Evolutionary conservation across 2,329 filamentous ascomycete genomes (phyloP), one percentile per base, ranked within the genome.

Genomic region (Capronia coronata): DNA sequence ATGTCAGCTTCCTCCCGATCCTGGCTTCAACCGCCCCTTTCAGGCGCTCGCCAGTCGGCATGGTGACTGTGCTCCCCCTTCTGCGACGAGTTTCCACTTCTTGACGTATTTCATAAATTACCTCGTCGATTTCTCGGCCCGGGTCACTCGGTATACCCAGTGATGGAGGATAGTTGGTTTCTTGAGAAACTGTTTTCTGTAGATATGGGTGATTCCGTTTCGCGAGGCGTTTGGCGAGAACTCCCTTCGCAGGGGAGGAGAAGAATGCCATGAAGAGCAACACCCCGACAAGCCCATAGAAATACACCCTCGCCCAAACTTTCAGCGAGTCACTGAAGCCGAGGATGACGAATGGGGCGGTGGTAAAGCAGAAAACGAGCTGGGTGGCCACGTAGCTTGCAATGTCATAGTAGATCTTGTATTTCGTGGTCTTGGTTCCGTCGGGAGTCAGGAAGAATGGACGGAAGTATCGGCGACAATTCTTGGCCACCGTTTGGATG

Each of bases 401-500:
- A 42, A 87, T 63, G 63, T 98, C 93, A 70, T 98, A 98, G 71
- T 88, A 91, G 54, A 75, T 80, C 68, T 98, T 98, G 62, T 75
- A 75, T 0, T 81, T 72, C 0, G 82, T 82, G 1, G 86, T 80
- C 46, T 76, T 76, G 55, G 76, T 80, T 29, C 86, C 86, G 56
- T 86, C 79, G 1, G 88, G 79, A 46, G 89, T 82, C 41, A 97
- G 73, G 75, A 98, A 96, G 71, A 98, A 91, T 18, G 93, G 93
- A 1, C 93, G 88, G 51, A 97, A 70, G 62, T 91, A 79, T 46
- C 93, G 87, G 46, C 93, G 89, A 67, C 85, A 87, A 65, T 96
- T 89, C 74, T 98, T 98, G 48, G 93, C 90, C 14, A 84, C 84
- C 1, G 89, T 96, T 65, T 98, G 93, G 23, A 96, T 79, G 59